Evolutionary conservation across 2,329 filamentous ascomycete genomes (phyloP).

Genomic region (Massarina eburnea): DNA sequence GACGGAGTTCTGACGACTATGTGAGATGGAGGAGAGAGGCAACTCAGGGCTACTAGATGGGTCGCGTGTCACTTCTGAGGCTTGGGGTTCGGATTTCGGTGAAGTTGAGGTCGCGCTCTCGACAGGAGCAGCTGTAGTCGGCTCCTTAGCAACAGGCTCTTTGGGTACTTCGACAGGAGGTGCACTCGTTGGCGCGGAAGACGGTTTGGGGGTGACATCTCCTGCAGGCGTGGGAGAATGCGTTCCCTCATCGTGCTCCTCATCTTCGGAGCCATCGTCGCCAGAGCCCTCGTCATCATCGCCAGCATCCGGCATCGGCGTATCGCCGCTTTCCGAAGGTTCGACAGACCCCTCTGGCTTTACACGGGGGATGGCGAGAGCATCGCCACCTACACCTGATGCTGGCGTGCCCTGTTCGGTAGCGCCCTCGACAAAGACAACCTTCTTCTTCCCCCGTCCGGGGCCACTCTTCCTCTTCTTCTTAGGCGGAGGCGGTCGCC

Average conservation of each 20-base stretch:
- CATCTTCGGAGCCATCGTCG: slow-evolving; percentile 48
- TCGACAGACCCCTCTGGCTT: slow-evolving; percentile 42
- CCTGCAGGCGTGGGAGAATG: slow-evolving; percentile 49
- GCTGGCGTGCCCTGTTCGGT: slow-evolving; percentile 29
- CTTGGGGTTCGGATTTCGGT: not conserved
- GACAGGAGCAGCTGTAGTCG: slow-evolving; percentile 1
- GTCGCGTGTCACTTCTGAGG: slow-evolving; percentile 21
- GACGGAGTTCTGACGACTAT: slow-evolving; percentile 42
- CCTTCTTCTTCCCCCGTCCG: slow-evolving; percentile 77
- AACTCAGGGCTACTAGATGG: slow-evolving; percentile 47
- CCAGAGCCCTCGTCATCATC: slow-evolving; percentile 53
- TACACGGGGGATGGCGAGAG: slow-evolving; percentile 27
- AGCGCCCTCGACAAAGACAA: slow-evolving; percentile 58
- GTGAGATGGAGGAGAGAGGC: slow-evolving; percentile 41
- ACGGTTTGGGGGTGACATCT: not conserved
- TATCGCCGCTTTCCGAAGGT: slow-evolving; percentile 39
- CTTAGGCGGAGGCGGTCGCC: slow-evolving; percentile 74
- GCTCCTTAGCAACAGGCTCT: slow-evolving; percentile 1
- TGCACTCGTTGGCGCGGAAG: slow-evolving; percentile 8
- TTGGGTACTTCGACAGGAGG: slow-evolving; percentile 8
- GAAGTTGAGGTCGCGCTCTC: too few species aligned
- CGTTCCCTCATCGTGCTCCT: slow-evolving; percentile 49
- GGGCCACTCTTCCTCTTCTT: slow-evolving; percentile 76
- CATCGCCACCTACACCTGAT: slow-evolving; percentile 22
- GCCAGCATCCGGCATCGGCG: slow-evolving; percentile 49